Evolutionary conservation across 2,329 filamentous ascomycete genomes (phyloP), one percentile per base, ranked within the genome.

Genomic region (Ophiostoma australiae): DNA sequence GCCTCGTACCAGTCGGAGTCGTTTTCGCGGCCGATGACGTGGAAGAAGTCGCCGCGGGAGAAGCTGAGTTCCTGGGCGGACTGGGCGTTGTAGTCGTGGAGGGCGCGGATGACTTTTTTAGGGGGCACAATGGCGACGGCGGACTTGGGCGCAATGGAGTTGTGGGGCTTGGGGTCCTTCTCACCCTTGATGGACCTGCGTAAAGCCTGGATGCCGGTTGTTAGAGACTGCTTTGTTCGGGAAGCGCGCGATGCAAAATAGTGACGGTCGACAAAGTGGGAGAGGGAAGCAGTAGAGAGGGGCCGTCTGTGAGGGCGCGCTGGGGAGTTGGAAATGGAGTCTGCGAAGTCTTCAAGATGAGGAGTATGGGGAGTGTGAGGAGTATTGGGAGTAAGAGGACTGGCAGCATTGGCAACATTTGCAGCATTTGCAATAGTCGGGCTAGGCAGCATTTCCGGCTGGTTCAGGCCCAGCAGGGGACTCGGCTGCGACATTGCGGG

Each of bases 1-100:
- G 94, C 95, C 82, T 98, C 95, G 85, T 97, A 99, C 94, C 95
- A 99, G 79, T 97, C 93, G 58, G 84, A 83, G 79, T 98, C 94
- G 84, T 97, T 90, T 82, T 98, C 95, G 80, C 94, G 91, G 77
- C 92, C 93, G 80, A 98, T 94, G 74, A 99, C 95, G 83, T 98
- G 94, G 80, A 99, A 95, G 81, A 98, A 99, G 80, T 99, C 95
- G 78, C 95, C 95, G 79, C 93, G 91, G 75, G 90, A 93, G 81
- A 99, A 99, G 79, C 91, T 90, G 77, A 99, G 85, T 82, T 97
- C 90, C 79, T 94, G 90, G 70, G 82, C 82, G 72, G 89, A 88
- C 77, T 90, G 87, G 72, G 93, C 91, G 77, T 90, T 87, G 82
- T 97, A 97, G 80, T 96, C 92, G 85, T 97, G 97, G 72, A 97